Evolutionary conservation across 495 filamentous ascomycete genomes (phyloP).

Genomic region (Viridothelium virens): DNA sequence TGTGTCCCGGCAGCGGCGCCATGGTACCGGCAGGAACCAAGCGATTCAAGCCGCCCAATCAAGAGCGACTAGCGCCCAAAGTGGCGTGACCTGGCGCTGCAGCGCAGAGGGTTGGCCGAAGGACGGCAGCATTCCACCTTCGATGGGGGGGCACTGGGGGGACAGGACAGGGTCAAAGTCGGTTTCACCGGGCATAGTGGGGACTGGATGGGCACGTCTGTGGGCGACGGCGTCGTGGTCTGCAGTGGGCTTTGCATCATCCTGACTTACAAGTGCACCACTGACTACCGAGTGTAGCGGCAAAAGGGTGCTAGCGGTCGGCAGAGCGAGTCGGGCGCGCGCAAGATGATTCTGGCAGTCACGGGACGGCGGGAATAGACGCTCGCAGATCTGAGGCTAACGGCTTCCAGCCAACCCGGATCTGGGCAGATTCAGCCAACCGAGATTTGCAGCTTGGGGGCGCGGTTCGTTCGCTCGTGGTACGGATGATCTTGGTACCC

Average conservation of each 20-base stretch:
- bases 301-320: neutral
- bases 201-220: neutral
- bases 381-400: neutral
- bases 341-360: neutral
- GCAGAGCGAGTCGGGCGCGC: neutral
- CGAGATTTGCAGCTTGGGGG: neutral
- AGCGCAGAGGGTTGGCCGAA: neutral
- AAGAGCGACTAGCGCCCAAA: neutral
- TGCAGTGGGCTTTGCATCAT: conserved; percentile 2
- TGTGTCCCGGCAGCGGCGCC: neutral
- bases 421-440: conserved; percentile 7
- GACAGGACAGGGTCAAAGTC: neutral
- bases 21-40: neutral
- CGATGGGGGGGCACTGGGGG: neutral
- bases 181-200: neutral
- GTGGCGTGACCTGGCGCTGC: conserved; percentile 1
- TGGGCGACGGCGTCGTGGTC: neutral
- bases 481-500: conserved; percentile 7
- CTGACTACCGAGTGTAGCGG: neutral
- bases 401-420: neutral
- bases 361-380: conserved; percentile 2
- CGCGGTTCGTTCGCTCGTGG: conserved; percentile 5
- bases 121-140: neutral
- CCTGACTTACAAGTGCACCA: neutral
- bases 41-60: conserved; percentile 1